Percentiles rank a stretch among this genome's conserved stretches.
Conservation (phyloP, 306 rosid species). For the Cicer cuneatum region DNA sequence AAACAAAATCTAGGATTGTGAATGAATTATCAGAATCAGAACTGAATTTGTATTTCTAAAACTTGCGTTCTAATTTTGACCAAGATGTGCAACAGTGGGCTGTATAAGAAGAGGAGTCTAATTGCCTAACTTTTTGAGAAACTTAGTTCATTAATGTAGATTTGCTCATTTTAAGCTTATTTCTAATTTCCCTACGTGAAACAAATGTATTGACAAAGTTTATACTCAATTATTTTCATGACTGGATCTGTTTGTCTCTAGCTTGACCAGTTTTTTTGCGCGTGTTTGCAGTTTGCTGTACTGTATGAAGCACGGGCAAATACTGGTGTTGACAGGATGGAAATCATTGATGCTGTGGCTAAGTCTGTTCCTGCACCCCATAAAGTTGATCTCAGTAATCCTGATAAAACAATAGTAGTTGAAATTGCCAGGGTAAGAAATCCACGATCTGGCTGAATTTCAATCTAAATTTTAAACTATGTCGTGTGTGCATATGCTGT, state of each 20-base stretch:
- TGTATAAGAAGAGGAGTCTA: background rate
- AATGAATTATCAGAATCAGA: background rate
- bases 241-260: slow-evolving; percentile 9
- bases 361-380: slow-evolving; percentile 88
- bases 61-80: background rate
- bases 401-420: slow-evolving; percentile 87
- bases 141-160: slow-evolving; percentile 10
- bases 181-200: background rate
- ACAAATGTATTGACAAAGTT: slow-evolving; percentile 18
- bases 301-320: slow-evolving; percentile 93
- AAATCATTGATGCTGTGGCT: slow-evolving; percentile 85
- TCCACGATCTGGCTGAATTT: slow-evolving; percentile 26
- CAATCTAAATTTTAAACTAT: slow-evolving; percentile 9
- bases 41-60: background rate
- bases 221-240: background rate
- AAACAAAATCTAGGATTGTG: background rate
- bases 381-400: slow-evolving; percentile 89
- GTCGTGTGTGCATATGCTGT: background rate
- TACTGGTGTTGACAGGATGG: slow-evolving; percentile 87
- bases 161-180: slow-evolving; percentile 2
- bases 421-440: slow-evolving; percentile 86
- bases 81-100: background rate
- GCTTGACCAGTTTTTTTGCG: slow-evolving; percentile 21
- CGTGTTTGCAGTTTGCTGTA: slow-evolving; percentile 80
- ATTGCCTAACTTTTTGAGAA: background rate